Evolutionary conservation across 1,284 basidiomycete genomes (phyloP), one percentile per base, ranked within the genome.

Genomic region (Ceratobasidium sp.): DNA sequence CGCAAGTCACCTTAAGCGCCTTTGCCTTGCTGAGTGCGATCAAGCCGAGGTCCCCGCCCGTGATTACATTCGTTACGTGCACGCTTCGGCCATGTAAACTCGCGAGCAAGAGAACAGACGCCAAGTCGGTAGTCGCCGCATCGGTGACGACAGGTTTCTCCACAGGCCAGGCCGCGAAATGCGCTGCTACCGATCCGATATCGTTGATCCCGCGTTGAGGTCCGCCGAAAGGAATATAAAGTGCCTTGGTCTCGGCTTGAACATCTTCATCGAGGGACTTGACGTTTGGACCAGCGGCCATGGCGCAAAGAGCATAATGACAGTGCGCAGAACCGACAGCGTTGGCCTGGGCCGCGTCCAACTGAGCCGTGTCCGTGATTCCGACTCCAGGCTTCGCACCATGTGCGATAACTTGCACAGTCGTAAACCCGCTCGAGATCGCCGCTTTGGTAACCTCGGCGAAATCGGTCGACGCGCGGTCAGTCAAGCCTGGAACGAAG

Each of bases 21-120:
- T 97, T 98, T 75, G 93, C 93, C 87, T 99, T 99, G 89, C 95
- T 96, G 69, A 99, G 89, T 6, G 94, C 92, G 83, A 99, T 99
- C 78, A 99, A 87, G 56, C 94, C 87, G 76, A 99, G 89, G 84
- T 99, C 98, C 79, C 97, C 96, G 81, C 91, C 89, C 79, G 89
- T 93, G 80, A 93, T 92, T 48, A 99, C 95, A 82, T 97, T 94
- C 20, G 96, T 96, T 80, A 99, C 91, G 85, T 99, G 97, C 44
- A 99, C 91, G 82, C 91, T 92, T 80, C 97, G 92, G 83, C 89
- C 92, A 85, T 99, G 93, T 71, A 99, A 90, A 82, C 95, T 97
- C 17, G 97, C 97, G 64, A 99, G 87, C 40, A 99, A 89, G 44
- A 99, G 90, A 65, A 99, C 91, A 0, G 97, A 98, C 1, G 98